Conservation (phyloP, 768 basidiomycete genomes). For the Leccinum subgranulosum region DNA sequence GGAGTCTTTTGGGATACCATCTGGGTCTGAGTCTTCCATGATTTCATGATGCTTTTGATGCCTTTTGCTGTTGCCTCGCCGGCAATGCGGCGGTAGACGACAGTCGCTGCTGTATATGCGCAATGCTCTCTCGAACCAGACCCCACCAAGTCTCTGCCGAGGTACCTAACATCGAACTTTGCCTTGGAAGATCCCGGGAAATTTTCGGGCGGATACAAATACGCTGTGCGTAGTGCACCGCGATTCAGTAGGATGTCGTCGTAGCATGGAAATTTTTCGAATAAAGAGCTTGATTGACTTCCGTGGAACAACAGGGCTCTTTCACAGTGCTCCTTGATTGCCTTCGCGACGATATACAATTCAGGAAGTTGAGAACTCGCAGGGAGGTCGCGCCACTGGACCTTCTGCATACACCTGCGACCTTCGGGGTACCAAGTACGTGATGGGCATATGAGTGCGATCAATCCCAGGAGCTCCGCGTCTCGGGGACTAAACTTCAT, state of each 20-base stretch:
- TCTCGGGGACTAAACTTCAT: constrained; percentile 32
- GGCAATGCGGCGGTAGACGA: background rate
- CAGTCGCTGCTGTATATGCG: constrained; percentile 13
- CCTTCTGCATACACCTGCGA: constrained; percentile 37
- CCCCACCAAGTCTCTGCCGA: constrained; percentile 5
- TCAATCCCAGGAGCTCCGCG: constrained; percentile 29
- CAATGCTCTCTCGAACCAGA: constrained; percentile 8
- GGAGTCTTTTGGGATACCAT: background rate
- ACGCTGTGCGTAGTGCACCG: constrained; percentile 10
- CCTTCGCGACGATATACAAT: constrained; percentile 21
- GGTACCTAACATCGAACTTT: constrained; percentile 9
- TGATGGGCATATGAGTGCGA: constrained; percentile 33
- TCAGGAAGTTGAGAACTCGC: constrained; percentile 30
- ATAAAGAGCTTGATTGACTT: background rate
- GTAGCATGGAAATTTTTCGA: constrained; percentile 2
- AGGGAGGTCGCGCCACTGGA: constrained; percentile 29
- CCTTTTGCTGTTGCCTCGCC: background rate
- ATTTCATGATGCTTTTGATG: constrained; percentile 7
- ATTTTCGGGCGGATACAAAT: constrained; percentile 13
- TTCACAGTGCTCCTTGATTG: constrained; percentile 29
- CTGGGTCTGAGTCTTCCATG: background rate
- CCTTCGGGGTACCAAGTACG: constrained; percentile 38
- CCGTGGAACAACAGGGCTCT: constrained; percentile 10
- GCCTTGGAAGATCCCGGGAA: background rate
- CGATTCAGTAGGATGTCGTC: constrained; percentile 15